Base-by-base conservation (phyloP, 78 protist species). In the Dictyostelium intermedium region DNA sequence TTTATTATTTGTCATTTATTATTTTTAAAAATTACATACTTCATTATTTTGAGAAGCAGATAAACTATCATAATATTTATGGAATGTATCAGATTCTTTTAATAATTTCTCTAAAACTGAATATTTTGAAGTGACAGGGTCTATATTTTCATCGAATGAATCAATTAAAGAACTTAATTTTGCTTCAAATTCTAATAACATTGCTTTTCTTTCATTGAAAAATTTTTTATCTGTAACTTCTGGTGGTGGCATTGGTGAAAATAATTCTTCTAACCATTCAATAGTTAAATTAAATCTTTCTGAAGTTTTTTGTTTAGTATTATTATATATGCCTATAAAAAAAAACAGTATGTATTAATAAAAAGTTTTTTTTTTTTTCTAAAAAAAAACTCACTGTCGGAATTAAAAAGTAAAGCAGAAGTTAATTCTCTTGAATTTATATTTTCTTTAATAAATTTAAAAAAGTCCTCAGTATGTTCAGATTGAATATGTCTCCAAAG, bases 401-500 rank as follows among this genome's bases (percentile, higher is more conserved):
- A 34, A 72, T 72, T 72, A 72, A 34, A 27, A 72, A 72, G 45
- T 35, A 66, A 30, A 32, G 81, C n/a, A 20, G 81, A 74, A 37
- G 30, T 74, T 34, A 30, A 32, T 74, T 37, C 41, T 35, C n/a
- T 27, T 74, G 82, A 32, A 34, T 82, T 82, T 60, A 82, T 56
- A 53, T 14, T 41, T 30, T 87, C 86, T 63, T 87, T 87, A 5
- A 87, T 2, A 70, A 87, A 79, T 61, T 63, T 56, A n/a, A 87
- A 35, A 9, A 87, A 87, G n/a, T 78, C 86, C 16, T 87, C 69
- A 2, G 85, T 83, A 45, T 87, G 93, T n/a, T 87, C 93, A 6
- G 84, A 18, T 66, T 87, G 93, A 34, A 87, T 27, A 43, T 87
- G 93, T 63, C 70, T 76, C 85, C 85, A 87, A 6, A 87, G 39